phyloP scores from a whole-genome alignment of 768 basidiomycete genomes.

The Piloderma croceum region DNA sequence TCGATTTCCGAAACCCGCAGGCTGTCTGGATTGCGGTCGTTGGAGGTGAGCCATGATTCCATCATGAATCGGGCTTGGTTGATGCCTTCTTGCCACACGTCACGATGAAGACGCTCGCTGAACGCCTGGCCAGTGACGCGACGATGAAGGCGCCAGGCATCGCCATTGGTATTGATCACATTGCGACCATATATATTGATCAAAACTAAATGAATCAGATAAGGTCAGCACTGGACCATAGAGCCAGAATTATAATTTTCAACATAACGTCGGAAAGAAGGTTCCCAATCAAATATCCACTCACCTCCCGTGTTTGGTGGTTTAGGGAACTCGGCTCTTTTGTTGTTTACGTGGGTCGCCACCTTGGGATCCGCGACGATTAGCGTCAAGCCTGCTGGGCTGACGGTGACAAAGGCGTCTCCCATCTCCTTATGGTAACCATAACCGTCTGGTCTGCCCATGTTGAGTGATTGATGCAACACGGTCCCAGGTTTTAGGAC shows the following conservation, averaged over 20 bases:
- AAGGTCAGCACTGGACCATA: too few relatives aligned
- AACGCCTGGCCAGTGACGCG: constrained; percentile 9
- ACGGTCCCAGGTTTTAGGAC: constrained; percentile 4
- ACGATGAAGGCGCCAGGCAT: constrained; percentile 9
- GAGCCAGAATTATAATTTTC: too few relatives aligned
- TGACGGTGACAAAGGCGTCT: constrained; percentile 7
- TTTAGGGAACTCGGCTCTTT: constrained; percentile 4
- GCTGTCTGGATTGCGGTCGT: too few relatives aligned
- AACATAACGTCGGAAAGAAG: too few relatives aligned
- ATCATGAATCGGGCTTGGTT: constrained; percentile 6
- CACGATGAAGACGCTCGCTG: constrained; percentile 7
- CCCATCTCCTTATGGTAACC: constrained; percentile 9
- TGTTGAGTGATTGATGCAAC: constrained; percentile 5
- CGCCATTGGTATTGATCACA: constrained; percentile 10
- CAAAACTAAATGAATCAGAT: neutral
- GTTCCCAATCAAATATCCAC: neutral
- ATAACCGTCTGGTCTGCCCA: constrained; percentile 8
- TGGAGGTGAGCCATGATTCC: constrained; percentile 1
- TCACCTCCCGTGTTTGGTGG: constrained; percentile 12
- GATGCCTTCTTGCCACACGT: constrained; percentile 6
- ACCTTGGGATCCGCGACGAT: constrained; percentile 11
- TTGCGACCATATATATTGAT: constrained; percentile 9
- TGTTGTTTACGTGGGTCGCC: constrained; percentile 2
- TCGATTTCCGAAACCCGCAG: neutral
- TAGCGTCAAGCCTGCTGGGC: constrained; percentile 3